Evolutionary conservation across 805 yeast genomes (phyloP).

Genomic region (Candida sithepensis): DNA sequence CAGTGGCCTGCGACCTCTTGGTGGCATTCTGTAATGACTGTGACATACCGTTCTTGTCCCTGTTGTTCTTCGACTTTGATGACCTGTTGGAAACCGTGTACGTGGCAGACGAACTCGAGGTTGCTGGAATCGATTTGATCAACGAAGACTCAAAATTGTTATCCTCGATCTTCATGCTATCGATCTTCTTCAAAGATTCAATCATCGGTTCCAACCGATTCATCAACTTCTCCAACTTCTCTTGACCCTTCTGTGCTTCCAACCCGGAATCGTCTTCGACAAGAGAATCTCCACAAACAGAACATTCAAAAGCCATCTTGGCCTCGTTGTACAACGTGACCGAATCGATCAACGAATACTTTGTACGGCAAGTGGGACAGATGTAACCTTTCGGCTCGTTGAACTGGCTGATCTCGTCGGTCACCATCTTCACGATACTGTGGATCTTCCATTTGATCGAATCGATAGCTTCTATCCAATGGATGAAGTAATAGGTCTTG

Average conservation of each 20-base stretch:
- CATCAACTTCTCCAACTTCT: slow-evolving; percentile 79
- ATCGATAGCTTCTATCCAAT: slow-evolving; percentile 90
- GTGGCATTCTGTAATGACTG: slow-evolving; percentile 33
- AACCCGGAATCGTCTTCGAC: slow-evolving; percentile 86
- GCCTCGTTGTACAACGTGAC: slow-evolving; percentile 78
- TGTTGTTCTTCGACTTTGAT: slow-evolving; percentile 17
- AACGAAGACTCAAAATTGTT: slow-evolving; percentile 86
- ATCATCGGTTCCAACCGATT: slow-evolving; percentile 85
- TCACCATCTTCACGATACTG: slow-evolving; percentile 70
- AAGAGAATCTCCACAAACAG: slow-evolving; percentile 71
- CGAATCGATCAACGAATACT: slow-evolving; percentile 84
- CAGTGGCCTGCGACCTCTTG: slow-evolving; percentile 67
- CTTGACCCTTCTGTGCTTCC: slow-evolving; percentile 78
- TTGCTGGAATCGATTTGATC: slow-evolving; percentile 81
- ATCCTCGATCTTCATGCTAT: slow-evolving; percentile 76
- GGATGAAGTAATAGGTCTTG: slow-evolving; percentile 76
- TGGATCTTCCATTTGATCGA: slow-evolving; percentile 96
- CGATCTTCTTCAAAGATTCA: slow-evolving; percentile 74
- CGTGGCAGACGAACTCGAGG: slow-evolving; percentile 63
- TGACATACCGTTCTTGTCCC: slow-evolving; percentile 19
- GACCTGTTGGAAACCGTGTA: slow-evolving; percentile 55
- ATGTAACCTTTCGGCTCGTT: slow-evolving; percentile 92
- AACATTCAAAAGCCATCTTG: slow-evolving; percentile 76
- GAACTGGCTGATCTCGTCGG: slow-evolving; percentile 78
- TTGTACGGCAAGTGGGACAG: slow-evolving; percentile 80